Base-by-base conservation (phyloP, 495 filamentous ascomycete genomes). In the Aspergillus indologenus region DNA sequence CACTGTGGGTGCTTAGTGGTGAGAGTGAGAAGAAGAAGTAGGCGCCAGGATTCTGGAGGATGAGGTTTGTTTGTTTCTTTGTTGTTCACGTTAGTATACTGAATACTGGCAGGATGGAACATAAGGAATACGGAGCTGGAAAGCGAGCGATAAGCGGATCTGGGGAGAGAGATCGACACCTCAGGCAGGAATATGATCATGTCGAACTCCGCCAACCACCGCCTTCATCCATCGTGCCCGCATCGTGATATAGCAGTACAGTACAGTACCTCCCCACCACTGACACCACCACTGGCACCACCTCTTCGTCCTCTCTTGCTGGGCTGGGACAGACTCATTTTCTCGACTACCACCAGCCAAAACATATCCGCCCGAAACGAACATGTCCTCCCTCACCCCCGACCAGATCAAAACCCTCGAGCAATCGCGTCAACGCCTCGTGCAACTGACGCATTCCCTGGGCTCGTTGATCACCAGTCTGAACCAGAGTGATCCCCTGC, bases 331-430 rank as follows among this genome's bases (percentile, higher is more conserved):
- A 29, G 26, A 29, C 26, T 29, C 26, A 3, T 3, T 29, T 29
- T 9, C 26, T 9, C 26, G 4, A 3, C 4, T 29, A 40, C 7
- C 5, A 14, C 34, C 5, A 14, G 12, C 5, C 34, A 40, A n/a
- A n/a, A n/a, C n/a, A n/a, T n/a, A n/a, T n/a, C n/a, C n/a, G n/a
- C n/a, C n/a, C n/a, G 12, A 15, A 50, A 17, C 56, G 62, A 26
- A 50, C 4, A 78, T 76, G 74, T 49, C 77, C 3, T 48, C 72
- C 55, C 71, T 69, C 57, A 72, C 62, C 14, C 63, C 66, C 49
- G 85, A 87, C 18, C 88, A 93, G 60, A 78, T 90, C 52, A 87
- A 87, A 75, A 79, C 82, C 57, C 81, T 95, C 49, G 90, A 95
- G 63, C 79, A 88, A 68, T 83, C 88, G 44, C 86, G 89, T 45